phyloP scores from a whole-genome alignment of 1,284 basidiomycete genomes.

The Peniophora sp. region DNA sequence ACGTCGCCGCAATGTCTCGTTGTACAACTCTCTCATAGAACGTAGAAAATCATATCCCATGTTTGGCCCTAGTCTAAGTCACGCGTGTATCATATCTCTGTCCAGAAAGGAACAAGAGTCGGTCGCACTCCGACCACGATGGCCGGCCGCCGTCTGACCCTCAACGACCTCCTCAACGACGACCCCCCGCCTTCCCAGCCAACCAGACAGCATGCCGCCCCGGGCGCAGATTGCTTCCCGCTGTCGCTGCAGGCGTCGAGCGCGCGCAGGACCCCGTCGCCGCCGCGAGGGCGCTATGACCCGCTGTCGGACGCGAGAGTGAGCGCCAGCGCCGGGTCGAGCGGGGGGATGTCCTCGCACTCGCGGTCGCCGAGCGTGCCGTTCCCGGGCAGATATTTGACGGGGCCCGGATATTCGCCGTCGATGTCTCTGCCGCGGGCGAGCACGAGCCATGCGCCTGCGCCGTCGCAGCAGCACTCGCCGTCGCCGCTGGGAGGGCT shows the following conservation, averaged over 20 bases:
- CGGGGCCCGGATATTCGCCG: slow-evolving; percentile 6
- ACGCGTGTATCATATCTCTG: too few species aligned
- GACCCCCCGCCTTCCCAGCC: slow-evolving; percentile 20
- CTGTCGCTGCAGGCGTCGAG: slow-evolving; percentile 8
- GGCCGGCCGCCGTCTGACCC: slow-evolving; percentile 60
- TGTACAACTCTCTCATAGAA: slow-evolving; percentile 65
- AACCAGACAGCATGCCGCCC: too few species aligned
- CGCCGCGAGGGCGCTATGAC: not conserved
- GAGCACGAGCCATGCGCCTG: not conserved
- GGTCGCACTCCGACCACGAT: slow-evolving; percentile 24
- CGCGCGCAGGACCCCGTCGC: not conserved
- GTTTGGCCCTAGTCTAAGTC: too few species aligned
- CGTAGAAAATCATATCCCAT: too few species aligned
- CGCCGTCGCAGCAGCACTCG: slow-evolving; percentile 1
- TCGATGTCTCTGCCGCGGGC: slow-evolving; percentile 6
- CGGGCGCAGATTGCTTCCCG: slow-evolving; percentile 26
- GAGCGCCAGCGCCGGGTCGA: not conserved
- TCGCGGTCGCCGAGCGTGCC: not conserved
- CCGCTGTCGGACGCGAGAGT: not conserved
- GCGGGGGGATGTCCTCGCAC: slow-evolving; percentile 8
- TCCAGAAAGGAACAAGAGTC: not conserved
- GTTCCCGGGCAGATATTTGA: slow-evolving; percentile 4
- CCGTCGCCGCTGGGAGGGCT: slow-evolving; percentile 29
- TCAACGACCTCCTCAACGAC: slow-evolving; percentile 61
- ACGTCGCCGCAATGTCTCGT: slow-evolving; percentile 79